These are phyloP conservation scores for Aquilaria yunnanensis DNA, from an alignment of 345 rosid genomes.

Conservation along the genomic window DNA sequence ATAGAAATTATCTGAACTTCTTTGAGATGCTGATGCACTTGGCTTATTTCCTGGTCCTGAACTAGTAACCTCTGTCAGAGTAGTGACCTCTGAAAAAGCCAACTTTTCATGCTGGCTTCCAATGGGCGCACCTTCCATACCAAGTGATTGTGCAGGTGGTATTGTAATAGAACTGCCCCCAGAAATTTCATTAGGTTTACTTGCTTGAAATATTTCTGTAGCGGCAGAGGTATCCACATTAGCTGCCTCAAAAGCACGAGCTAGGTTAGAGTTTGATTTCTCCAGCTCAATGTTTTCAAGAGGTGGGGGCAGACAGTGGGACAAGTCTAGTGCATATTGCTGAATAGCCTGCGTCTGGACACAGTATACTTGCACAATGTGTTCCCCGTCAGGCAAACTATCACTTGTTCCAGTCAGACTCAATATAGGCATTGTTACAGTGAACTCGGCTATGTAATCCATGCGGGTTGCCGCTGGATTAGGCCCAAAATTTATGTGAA, in stretches of 20 bases:
- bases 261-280: conserved; percentile 35
- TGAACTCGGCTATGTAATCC: conserved; percentile 72
- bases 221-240: conserved; percentile 20
- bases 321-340: conserved; percentile 64
- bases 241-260: conserved; percentile 26
- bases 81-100: conserved; percentile 31
- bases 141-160: conserved; percentile 18
- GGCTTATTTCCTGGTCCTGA: conserved; percentile 27
- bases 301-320: conserved; percentile 62
- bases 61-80: conserved; percentile 21
- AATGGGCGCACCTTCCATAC: conserved; percentile 19
- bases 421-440: conserved; percentile 74
- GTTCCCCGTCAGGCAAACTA: conserved; percentile 45
- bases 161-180: conserved; percentile 13
- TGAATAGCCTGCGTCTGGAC: conserved; percentile 78
- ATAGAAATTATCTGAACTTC: conserved; percentile 29
- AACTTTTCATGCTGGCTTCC: conserved; percentile 27
- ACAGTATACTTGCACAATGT: conserved; percentile 59
- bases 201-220: conserved; percentile 28
- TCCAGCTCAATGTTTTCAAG: conserved; percentile 44
- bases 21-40: conserved; percentile 23
- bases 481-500: conserved; percentile 62
- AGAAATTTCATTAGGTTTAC: conserved; percentile 25
- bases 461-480: conserved; percentile 54
- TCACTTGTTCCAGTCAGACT: conserved; percentile 76